Evolutionary conservation across 257 asterid species (phyloP).

Genomic region (Galeopsis tetrahit): DNA sequence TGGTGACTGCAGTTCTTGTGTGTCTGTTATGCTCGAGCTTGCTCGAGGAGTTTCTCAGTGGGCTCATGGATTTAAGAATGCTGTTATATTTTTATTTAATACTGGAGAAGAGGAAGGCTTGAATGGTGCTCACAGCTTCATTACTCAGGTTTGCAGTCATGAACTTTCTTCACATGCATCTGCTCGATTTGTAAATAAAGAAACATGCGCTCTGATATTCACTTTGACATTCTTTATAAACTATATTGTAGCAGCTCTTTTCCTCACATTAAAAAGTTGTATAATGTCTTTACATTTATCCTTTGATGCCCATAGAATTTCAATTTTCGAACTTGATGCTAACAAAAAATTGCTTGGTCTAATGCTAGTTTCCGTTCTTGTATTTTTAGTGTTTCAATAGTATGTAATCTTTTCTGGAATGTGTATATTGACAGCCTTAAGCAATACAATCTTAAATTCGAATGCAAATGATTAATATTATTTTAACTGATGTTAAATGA

Average conservation of each 20-base stretch:
- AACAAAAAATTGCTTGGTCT: background rate
- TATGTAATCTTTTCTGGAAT: background rate
- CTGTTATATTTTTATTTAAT: conserved; percentile 86
- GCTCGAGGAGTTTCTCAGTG: conserved; percentile 96
- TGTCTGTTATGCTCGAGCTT: conserved; percentile 97
- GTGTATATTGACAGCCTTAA: conserved; percentile 13
- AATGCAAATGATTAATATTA: conserved; percentile 10
- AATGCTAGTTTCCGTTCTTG: background rate
- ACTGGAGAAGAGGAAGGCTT: conserved; percentile 99
- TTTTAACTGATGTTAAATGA: conserved; percentile 29
- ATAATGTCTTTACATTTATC: background rate
- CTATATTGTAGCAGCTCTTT: background rate
- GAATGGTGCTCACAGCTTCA: conserved; percentile 97
- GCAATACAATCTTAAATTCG: conserved; percentile 21
- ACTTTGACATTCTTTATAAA: conserved; percentile 11
- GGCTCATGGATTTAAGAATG: conserved; percentile 96
- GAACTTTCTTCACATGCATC: conserved; percentile 22
- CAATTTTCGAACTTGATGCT: background rate
- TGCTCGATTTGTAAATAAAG: conserved; percentile 6
- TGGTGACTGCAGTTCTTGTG: conserved; percentile 98
- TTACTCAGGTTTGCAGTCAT: conserved; percentile 75
- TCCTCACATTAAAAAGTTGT: background rate
- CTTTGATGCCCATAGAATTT: background rate
- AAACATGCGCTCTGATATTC: background rate
- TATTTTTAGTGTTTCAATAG: background rate